Conservation (phyloP, 2,329 filamentous ascomycete species). For the Botrytis sinoallii region DNA sequence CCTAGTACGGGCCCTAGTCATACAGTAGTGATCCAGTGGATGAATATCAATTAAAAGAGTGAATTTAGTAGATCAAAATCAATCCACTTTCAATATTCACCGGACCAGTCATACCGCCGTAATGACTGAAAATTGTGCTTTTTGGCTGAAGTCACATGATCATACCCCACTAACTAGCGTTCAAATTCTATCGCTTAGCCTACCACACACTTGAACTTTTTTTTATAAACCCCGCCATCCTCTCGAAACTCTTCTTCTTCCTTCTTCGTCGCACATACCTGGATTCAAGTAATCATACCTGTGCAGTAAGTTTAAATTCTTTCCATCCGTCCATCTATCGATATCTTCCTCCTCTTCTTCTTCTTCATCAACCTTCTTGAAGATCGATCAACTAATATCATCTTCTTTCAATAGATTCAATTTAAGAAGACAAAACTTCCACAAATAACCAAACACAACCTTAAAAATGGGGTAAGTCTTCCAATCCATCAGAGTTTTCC, state of each 20-base stretch:
- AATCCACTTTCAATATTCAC: not conserved
- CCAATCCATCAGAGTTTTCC: slow-evolving; percentile 17
- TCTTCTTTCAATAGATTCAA: slow-evolving; percentile 30
- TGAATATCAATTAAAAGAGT: not conserved
- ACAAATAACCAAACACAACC: slow-evolving; percentile 33
- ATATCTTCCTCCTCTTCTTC: not conserved
- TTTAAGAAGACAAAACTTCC: slow-evolving; percentile 28
- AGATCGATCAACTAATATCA: slow-evolving; percentile 24
- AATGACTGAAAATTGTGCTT: not conserved
- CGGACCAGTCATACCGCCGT: slow-evolving; percentile 4
- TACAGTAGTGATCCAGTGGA: not conserved
- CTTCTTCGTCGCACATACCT: slow-evolving; percentile 34
- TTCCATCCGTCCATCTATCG: not conserved
- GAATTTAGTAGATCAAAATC: not conserved
- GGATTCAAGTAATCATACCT: slow-evolving; percentile 38
- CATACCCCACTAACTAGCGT: slow-evolving; percentile 10
- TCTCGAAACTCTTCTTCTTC: slow-evolving; percentile 14
- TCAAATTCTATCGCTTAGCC: slow-evolving; percentile 17
- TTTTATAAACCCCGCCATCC: slow-evolving; percentile 20
- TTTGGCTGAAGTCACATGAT: not conserved
- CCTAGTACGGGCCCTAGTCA: not conserved
- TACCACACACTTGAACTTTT: slow-evolving; percentile 7
- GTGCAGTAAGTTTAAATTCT: slow-evolving; percentile 31
- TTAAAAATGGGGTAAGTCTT: slow-evolving; percentile 39
- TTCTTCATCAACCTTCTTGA: not conserved